Evolutionary conservation across 805 yeast genomes (phyloP).

Genomic region (Candida broadrunensis): DNA sequence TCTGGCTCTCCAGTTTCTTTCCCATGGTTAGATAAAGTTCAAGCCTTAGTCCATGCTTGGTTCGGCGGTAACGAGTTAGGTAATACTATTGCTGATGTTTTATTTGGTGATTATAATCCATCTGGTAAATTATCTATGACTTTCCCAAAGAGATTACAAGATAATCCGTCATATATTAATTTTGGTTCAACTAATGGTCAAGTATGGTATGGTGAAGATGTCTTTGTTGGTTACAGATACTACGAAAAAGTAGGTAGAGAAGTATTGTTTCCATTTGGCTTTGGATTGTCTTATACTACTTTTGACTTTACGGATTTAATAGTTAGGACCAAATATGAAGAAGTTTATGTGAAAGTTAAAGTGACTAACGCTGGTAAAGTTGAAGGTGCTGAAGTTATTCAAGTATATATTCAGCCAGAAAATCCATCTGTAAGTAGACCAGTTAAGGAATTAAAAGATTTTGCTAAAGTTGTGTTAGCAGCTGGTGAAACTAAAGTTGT

Average conservation of each 20-base stretch:
- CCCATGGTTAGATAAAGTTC: slow-evolving; percentile 43
- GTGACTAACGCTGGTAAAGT: slow-evolving; percentile 48
- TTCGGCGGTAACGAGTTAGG: slow-evolving; percentile 49
- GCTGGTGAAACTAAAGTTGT: slow-evolving; percentile 44
- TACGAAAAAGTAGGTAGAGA: slow-evolving; percentile 50
- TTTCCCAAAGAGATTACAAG: slow-evolving; percentile 50
- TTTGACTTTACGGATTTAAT: slow-evolving; percentile 41
- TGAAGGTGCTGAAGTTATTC: slow-evolving; percentile 55
- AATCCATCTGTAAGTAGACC: slow-evolving; percentile 47
- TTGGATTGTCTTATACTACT: slow-evolving; percentile 58
- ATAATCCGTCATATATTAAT: slow-evolving; percentile 56
- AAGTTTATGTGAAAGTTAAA: slow-evolving; percentile 30
- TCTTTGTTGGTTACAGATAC: slow-evolving; percentile 60
- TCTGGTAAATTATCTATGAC: slow-evolving; percentile 56
- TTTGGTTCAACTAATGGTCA: slow-evolving; percentile 51
- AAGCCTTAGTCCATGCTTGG: slow-evolving; percentile 32
- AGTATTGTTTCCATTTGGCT: slow-evolving; percentile 60
- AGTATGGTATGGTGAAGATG: slow-evolving; percentile 62
- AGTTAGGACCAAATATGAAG: slow-evolving; percentile 23
- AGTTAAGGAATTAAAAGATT: slow-evolving; percentile 58
- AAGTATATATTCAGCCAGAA: slow-evolving; percentile 45
- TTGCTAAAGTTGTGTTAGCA: slow-evolving; percentile 45
- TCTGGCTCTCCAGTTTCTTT: slow-evolving; percentile 61
- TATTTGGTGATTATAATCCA: slow-evolving; percentile 61
- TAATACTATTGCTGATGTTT: slow-evolving; percentile 56